phyloP scores from a whole-genome alignment of 2,329 filamentous ascomycete species.

The Neopestalotiopsis rosae region DNA sequence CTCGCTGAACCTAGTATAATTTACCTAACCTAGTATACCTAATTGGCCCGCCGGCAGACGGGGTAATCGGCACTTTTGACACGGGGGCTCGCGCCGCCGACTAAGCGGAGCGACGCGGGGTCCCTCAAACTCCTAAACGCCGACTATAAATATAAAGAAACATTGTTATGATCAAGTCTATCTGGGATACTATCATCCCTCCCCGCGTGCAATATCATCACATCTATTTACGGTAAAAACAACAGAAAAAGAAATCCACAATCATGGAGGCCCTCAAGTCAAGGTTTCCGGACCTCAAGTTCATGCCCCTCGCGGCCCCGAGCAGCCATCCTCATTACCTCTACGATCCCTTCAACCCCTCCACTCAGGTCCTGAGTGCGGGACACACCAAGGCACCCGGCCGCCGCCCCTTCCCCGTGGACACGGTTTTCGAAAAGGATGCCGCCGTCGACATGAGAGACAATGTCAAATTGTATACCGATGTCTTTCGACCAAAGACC shows the following conservation, averaged over 20 bases:
- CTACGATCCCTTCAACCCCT: conserved; percentile 7
- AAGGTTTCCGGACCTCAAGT: conserved; percentile 1
- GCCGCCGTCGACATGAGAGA: conserved; percentile 32
- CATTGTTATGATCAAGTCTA: too few species aligned
- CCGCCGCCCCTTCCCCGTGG: conserved; percentile 8
- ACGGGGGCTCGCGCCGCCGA: too few species aligned
- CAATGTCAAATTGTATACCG: conserved; percentile 29
- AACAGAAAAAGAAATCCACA: background rate
- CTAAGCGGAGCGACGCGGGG: too few species aligned
- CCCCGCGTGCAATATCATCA: too few species aligned
- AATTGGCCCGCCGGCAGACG: too few species aligned
- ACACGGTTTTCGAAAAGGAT: conserved; percentile 27
- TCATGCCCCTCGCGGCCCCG: background rate
- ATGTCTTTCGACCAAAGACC: conserved; percentile 31
- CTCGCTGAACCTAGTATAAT: too few species aligned
- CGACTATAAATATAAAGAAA: too few species aligned
- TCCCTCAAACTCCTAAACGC: too few species aligned
- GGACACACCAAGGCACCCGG: conserved; percentile 1
- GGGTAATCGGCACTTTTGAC: too few species aligned
- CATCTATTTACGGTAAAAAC: too few species aligned
- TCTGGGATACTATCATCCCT: too few species aligned
- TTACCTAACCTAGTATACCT: too few species aligned
- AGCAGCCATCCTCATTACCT: conserved; percentile 1
- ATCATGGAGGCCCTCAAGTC: conserved; percentile 7
- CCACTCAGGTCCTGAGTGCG: background rate